Percentiles rank a stretch among this genome's conserved stretches.
Evolutionary conservation across 2,329 filamentous ascomycete genomes (phyloP).

Genomic region (Elsinoe perseae): DNA sequence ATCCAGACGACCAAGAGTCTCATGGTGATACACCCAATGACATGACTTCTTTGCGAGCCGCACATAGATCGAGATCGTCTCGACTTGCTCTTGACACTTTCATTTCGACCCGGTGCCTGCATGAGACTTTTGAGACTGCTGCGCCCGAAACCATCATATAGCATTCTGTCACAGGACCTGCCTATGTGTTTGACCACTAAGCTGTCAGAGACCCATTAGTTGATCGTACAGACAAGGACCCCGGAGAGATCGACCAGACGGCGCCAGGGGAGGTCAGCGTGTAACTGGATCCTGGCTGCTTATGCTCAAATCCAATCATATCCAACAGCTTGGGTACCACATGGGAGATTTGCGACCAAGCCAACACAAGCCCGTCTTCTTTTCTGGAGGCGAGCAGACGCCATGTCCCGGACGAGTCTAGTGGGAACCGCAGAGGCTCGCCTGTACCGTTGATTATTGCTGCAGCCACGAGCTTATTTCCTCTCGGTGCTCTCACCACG

Average conservation of each 20-base stretch:
- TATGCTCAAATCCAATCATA: conserved; percentile 9
- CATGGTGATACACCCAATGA: conserved; percentile 12
- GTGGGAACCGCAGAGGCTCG: conserved; percentile 2
- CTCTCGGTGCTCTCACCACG: background rate
- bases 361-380: background rate
- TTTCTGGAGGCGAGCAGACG: background rate
- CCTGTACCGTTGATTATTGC: conserved; percentile 13
- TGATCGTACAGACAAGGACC: background rate
- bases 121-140: conserved; percentile 9
- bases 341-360: conserved; percentile 10
- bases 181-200: background rate
- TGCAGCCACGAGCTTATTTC: conserved; percentile 15
- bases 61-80: background rate
- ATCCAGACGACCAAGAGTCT: no score
- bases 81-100: conserved; percentile 9
- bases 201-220: background rate
- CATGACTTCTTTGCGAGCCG: conserved; percentile 2
- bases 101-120: conserved; percentile 7
- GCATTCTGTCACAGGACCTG: conserved; percentile 5
- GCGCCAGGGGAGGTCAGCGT: conserved; percentile 11
- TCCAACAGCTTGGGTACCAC: conserved; percentile 3
- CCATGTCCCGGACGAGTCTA: conserved; percentile 5
- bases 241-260: conserved; percentile 2
- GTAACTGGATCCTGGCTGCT: background rate
- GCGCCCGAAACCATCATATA: background rate